Evolutionary conservation across 805 yeast genomes (phyloP), one percentile per base, ranked within the genome.

Genomic region (Maudiozyma serrabonitensis): DNA sequence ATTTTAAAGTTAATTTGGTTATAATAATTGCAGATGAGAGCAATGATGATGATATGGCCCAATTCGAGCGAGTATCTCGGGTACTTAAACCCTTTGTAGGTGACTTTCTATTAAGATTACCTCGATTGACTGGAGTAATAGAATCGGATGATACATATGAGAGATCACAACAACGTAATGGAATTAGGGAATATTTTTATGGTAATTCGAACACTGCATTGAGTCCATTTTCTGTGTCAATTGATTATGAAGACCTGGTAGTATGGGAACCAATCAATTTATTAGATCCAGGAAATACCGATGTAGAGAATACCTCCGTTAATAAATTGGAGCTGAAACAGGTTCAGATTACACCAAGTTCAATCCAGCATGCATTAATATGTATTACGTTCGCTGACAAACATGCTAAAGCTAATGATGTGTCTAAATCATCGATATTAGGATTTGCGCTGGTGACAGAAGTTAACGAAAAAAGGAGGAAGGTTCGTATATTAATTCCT

Each of bases 131-230:
- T 43, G 96, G 96, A 1, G 81, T 82, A 32, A 84, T 84, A 8
- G 87, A 85, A 31, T 74, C 78, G 28, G 91, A 84, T 51, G 91
- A 82, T 48, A 71, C 78, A 12, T 88, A 73, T 61, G 71, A 74
- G 37, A 74, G 98, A 59, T 78, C 82, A 37, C 48, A 76, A 21
- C 98, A 91, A 64, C 87, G 89, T 58, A 75, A 79, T 41, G 72
- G 83, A 5, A 88, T 91, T 48, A 80, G 81, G 61, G 95, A 90
- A 60, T 93, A 93, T 65, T 93, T 93, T 59, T 88, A 93, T 61
- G 99, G 99, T 2, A 76, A 77, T 6, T 67, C 74, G 18, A 74
- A 74, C 43, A 75, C 79, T 4, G 78, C 81, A 5, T 72, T 93
- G 47, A 83, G 95, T 18, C 98, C 99, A 2, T 90, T 82, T 65